Conservation (phyloP, 2,329 filamentous ascomycete genomes). For the Geoglossum cookeanum region DNA sequence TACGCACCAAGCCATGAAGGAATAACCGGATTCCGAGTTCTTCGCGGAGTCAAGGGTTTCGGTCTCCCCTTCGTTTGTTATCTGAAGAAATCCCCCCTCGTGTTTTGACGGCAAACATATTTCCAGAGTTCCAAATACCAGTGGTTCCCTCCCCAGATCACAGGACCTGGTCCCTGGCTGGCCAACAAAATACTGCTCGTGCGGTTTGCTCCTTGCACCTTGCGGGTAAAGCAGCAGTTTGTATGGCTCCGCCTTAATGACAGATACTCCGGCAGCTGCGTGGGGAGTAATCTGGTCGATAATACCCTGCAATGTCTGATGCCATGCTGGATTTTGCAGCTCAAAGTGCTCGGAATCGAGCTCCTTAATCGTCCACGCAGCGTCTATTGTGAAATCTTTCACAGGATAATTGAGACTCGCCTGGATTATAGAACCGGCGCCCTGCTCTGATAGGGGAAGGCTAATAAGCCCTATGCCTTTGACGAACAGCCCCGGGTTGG, state of each 20-base stretch:
- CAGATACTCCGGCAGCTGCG: conserved; percentile 13
- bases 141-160: conserved; percentile 25
- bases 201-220: conserved; percentile 29
- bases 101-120: conserved; percentile 30
- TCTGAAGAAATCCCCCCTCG: conserved; percentile 26
- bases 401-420: conserved; percentile 17
- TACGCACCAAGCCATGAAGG: conserved; percentile 18
- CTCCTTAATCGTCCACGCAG: conserved; percentile 25
- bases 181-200: conserved; percentile 20
- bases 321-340: conserved; percentile 21
- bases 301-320: conserved; percentile 12
- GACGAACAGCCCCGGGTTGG: conserved; percentile 12
- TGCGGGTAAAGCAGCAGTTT: conserved; percentile 32
- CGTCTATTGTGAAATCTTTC: conserved; percentile 23
- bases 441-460: conserved; percentile 12
- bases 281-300: conserved; percentile 12
- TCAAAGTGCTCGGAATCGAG: conserved; percentile 22
- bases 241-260: conserved; percentile 21
- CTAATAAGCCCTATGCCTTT: conserved; percentile 10
- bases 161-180: not conserved
- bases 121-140: conserved; percentile 32
- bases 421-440: conserved; percentile 10
- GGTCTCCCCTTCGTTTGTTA: conserved; percentile 20
- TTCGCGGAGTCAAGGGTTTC: conserved; percentile 17
- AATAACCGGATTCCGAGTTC: conserved; percentile 16